Evolutionary conservation across 768 basidiomycete species (phyloP).

Genomic region (Chalciporus chontae): DNA sequence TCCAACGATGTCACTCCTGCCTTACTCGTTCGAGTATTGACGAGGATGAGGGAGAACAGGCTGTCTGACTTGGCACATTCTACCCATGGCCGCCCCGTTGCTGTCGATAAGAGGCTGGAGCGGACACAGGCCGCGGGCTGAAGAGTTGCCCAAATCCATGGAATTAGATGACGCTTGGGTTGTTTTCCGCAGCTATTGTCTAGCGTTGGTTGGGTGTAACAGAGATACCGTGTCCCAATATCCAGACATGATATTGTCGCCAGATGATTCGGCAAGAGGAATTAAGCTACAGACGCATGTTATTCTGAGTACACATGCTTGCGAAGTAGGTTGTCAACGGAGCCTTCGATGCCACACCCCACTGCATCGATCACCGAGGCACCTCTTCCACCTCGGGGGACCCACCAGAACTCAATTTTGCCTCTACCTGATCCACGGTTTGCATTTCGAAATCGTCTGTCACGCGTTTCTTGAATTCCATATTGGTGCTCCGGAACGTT

Average conservation of each 20-base stretch:
- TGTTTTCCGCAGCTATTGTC: no score
- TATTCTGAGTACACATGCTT: no score
- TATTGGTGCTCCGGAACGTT: slow-evolving; percentile 4
- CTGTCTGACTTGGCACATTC: slow-evolving; percentile 54
- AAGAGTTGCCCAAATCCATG: neutral
- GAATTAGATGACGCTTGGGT: no score
- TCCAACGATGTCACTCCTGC: slow-evolving; percentile 48
- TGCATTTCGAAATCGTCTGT: slow-evolving; percentile 6
- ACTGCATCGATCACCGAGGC: neutral
- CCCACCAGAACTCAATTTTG: neutral
- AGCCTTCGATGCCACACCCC: neutral
- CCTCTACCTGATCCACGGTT: neutral
- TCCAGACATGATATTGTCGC: neutral
- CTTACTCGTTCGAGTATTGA: slow-evolving; percentile 52
- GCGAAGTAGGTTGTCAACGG: neutral
- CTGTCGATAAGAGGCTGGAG: slow-evolving; percentile 72
- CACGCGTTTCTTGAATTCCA: slow-evolving; percentile 8
- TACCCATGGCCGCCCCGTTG: slow-evolving; percentile 46
- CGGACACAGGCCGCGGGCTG: slow-evolving; percentile 63
- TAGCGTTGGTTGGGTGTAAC: no score
- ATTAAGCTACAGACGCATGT: no score
- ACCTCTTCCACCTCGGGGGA: neutral
- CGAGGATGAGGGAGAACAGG: slow-evolving; percentile 65
- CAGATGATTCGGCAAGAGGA: neutral
- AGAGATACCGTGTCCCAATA: no score